Percentiles rank a stretch among this genome's conserved stretches.
phyloP scores from a whole-genome alignment of 108 stramenopile genomes.

The Skeletonema tropicum region DNA sequence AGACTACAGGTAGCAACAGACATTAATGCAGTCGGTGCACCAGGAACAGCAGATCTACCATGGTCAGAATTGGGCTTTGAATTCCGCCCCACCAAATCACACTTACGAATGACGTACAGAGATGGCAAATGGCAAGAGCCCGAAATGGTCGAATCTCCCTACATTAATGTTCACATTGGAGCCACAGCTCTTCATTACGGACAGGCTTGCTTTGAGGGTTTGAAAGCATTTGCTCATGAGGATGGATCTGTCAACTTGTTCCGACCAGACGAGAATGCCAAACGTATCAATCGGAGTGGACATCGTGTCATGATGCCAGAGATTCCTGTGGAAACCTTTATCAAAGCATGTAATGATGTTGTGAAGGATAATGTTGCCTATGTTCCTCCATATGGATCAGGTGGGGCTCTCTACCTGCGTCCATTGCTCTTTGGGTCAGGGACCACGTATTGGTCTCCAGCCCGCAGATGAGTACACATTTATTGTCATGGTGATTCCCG shows the following conservation, averaged over 20 bases:
- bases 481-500: conserved; percentile 93
- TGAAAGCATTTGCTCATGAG: conserved; percentile 95
- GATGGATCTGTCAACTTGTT: conserved; percentile 95
- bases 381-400: conserved; percentile 96
- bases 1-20: conserved; percentile 22
- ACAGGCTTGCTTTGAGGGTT: conserved; percentile 97
- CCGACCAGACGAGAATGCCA: conserved; percentile 97
- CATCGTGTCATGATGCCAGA: conserved; percentile 93
- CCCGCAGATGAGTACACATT: conserved; percentile 98
- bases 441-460: conserved; percentile 95
- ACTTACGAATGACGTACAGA: conserved; percentile 78
- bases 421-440: conserved; percentile 95
- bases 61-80: conserved; percentile 97
- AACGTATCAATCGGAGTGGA: conserved; percentile 70
- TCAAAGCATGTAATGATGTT: conserved; percentile 88
- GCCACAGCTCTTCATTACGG: conserved; percentile 98
- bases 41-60: conserved; percentile 85
- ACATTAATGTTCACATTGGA: conserved; percentile 93
- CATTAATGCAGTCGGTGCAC: conserved; percentile 40
- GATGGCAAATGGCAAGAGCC: conserved; percentile 82
- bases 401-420: conserved; percentile 95
- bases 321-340: conserved; percentile 83
- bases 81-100: conserved; percentile 92
- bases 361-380: conserved; percentile 95
- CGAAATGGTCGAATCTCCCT: conserved; percentile 82